Evolutionary conservation across 2,329 filamentous ascomycete genomes (phyloP).

Genomic region (Pseudogymnoascus sp.): DNA sequence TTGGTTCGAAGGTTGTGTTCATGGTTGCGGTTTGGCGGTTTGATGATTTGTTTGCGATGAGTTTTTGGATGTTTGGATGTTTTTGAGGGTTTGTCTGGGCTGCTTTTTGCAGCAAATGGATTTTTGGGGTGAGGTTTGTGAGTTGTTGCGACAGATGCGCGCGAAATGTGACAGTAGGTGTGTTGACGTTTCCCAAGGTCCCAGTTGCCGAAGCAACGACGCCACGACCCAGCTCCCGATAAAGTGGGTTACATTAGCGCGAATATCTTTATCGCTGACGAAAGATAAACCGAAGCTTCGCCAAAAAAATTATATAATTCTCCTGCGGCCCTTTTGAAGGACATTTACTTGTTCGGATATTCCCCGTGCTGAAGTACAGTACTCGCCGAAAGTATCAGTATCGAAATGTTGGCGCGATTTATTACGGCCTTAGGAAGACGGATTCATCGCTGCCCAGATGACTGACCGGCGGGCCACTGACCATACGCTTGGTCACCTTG

Average conservation of each 20-base stretch:
- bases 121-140: not conserved
- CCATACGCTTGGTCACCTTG: constrained; percentile 49
- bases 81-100: no score
- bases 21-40: constrained; percentile 33
- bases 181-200: constrained; percentile 8
- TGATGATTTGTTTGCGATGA: not conserved
- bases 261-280: constrained; percentile 12
- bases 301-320: not conserved
- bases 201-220: constrained; percentile 7
- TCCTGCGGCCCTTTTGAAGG: not conserved
- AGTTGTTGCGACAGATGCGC: not conserved
- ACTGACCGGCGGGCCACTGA: constrained; percentile 42
- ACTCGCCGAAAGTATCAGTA: not conserved
- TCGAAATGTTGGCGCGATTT: constrained; percentile 25
- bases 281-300: constrained; percentile 2
- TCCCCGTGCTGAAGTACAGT: not conserved
- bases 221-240: not conserved
- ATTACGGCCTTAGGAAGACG: constrained; percentile 15
- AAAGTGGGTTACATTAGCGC: not conserved
- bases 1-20: constrained; percentile 60
- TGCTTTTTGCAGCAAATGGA: no score
- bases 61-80: not conserved
- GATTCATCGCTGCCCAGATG: constrained; percentile 39
- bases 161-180: constrained; percentile 3
- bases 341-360: constrained; percentile 8